phyloP scores from a whole-genome alignment of 2,329 filamentous ascomycete genomes.

The Botryosphaeria dothidea region DNA sequence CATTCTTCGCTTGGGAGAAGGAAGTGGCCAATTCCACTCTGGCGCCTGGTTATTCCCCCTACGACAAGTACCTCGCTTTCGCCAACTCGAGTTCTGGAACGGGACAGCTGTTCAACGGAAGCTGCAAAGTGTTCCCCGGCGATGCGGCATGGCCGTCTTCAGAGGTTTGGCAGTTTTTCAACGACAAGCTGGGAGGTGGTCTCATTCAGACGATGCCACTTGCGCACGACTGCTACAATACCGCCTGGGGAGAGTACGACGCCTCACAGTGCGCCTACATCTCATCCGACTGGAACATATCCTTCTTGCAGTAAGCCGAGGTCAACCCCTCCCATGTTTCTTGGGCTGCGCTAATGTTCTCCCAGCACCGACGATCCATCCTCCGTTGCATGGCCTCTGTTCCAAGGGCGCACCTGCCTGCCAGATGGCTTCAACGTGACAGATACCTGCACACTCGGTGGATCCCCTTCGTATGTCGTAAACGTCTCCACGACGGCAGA shows the following conservation, averaged over 20 bases:
- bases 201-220: slow-evolving; percentile 48
- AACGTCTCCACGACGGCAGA: slow-evolving; percentile 25
- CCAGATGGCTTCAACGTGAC: slow-evolving; percentile 15
- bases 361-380: slow-evolving; percentile 41
- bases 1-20: not conserved
- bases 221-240: slow-evolving; percentile 41
- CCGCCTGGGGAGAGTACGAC: slow-evolving; percentile 25
- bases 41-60: not conserved
- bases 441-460: slow-evolving; percentile 21
- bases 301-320: slow-evolving; percentile 33
- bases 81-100: not conserved
- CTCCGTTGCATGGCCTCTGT: slow-evolving; percentile 24
- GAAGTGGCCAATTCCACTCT: not conserved
- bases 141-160: slow-evolving; percentile 51
- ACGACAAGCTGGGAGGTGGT: slow-evolving; percentile 44
- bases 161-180: slow-evolving; percentile 48
- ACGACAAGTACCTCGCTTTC: not conserved
- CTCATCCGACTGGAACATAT: slow-evolving; percentile 33
- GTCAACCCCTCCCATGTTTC: slow-evolving; percentile 26
- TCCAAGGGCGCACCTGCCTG: slow-evolving; percentile 37
- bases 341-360: slow-evolving; percentile 32
- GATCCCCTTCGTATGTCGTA: not conserved
- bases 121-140: slow-evolving; percentile 53
- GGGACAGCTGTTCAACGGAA: not conserved
- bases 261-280: slow-evolving; percentile 23